phyloP scores from a whole-genome alignment of 306 rosid species.

The Fagus sylvatica region DNA sequence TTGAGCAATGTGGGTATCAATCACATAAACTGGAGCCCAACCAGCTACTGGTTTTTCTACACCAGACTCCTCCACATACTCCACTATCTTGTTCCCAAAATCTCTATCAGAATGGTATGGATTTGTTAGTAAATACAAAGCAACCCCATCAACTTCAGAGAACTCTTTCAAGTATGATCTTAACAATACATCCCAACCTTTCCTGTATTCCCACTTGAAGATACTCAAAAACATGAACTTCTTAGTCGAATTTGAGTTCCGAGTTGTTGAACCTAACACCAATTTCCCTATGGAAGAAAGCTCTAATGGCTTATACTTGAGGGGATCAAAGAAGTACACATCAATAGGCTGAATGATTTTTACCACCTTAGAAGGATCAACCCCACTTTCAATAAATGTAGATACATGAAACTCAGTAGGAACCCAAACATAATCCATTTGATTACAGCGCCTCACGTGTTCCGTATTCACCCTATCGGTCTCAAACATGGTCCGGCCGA shows the following conservation, averaged over 20 bases:
- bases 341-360: slow-evolving; percentile 86
- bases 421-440: slow-evolving; percentile 86
- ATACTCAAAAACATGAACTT: slow-evolving; percentile 65
- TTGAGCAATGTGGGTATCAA: slow-evolving; percentile 69
- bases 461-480: slow-evolving; percentile 60
- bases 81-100: slow-evolving; percentile 74
- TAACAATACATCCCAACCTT: slow-evolving; percentile 87
- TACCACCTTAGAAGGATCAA: slow-evolving; percentile 72
- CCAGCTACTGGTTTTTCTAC: slow-evolving; percentile 50
- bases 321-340: slow-evolving; percentile 78
- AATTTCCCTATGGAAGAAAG: slow-evolving; percentile 46
- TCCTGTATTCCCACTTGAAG: slow-evolving; percentile 88
- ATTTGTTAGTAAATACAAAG: slow-evolving; percentile 66
- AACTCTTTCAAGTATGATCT: slow-evolving; percentile 68
- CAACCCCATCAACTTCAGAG: slow-evolving; percentile 51
- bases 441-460: slow-evolving; percentile 60
- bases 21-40: slow-evolving; percentile 68
- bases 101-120: slow-evolving; percentile 75
- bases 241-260: slow-evolving; percentile 9
- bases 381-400: slow-evolving; percentile 69
- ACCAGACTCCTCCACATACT: slow-evolving; percentile 56
- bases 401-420: slow-evolving; percentile 75
- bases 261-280: slow-evolving; percentile 40
- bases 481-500: slow-evolving; percentile 89
- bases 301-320: slow-evolving; percentile 45